Percentiles rank a stretch among this genome's conserved stretches.
Evolutionary conservation across 192 early-diverging fungal species (phyloP).

Genomic region (Coemansia sp.): DNA sequence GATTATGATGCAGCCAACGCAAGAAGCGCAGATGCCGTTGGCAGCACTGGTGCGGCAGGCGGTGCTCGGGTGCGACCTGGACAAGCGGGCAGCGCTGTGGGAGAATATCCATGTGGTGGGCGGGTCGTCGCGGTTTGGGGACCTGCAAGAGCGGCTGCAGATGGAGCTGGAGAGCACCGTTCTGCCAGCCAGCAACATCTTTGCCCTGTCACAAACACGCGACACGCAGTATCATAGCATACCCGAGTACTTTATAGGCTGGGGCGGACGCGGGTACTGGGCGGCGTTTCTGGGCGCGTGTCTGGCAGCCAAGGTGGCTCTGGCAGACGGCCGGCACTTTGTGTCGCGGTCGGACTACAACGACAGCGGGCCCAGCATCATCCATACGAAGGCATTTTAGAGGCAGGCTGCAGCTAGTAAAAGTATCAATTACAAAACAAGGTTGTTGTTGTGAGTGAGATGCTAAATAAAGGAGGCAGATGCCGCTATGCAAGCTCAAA

Average conservation of each 20-base stretch:
- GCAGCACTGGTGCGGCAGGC: constrained; percentile 62
- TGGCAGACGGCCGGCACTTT: constrained; percentile 66
- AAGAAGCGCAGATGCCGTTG: constrained; percentile 34
- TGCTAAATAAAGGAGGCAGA: constrained; percentile 4
- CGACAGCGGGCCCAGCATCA: constrained; percentile 77
- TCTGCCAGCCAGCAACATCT: constrained; percentile 77
- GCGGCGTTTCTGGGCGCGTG: constrained; percentile 77
- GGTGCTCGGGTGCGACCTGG: constrained; percentile 64
- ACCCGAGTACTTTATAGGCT: constrained; percentile 84
- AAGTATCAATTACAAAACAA: neutral
- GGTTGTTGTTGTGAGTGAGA: neutral
- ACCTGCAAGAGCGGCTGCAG: constrained; percentile 56
- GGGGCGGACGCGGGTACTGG: constrained; percentile 67
- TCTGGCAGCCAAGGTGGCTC: constrained; percentile 83
- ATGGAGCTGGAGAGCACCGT: constrained; percentile 64
- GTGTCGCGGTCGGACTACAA: constrained; percentile 88
- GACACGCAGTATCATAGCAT: constrained; percentile 75
- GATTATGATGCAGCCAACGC: constrained; percentile 68
- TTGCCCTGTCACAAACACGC: constrained; percentile 80
- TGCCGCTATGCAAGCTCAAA: constrained; percentile 44
- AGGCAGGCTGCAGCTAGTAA: neutral
- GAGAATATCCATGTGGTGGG: constrained; percentile 84
- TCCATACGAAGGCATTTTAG: constrained; percentile 62
- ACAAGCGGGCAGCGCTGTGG: constrained; percentile 78
- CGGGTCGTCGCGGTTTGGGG: constrained; percentile 61